phyloP scores from a whole-genome alignment of 495 filamentous ascomycete genomes.

The Xylaria acuta region DNA sequence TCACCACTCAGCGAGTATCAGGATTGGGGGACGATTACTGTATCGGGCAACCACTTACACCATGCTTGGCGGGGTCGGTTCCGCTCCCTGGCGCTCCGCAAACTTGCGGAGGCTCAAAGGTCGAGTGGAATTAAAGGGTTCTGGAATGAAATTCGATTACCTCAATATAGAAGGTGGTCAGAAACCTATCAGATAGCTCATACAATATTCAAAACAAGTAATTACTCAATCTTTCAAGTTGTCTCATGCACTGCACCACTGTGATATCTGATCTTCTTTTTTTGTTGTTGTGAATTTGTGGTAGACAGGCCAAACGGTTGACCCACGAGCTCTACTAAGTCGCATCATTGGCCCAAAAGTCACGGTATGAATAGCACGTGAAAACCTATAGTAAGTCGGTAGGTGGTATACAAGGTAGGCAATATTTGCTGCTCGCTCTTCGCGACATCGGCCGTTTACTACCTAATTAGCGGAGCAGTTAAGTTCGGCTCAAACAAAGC shows the following conservation, averaged over 20 bases:
- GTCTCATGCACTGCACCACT: slow-evolving; percentile 9
- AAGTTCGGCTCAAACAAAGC: neutral
- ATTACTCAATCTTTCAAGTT: slow-evolving; percentile 1
- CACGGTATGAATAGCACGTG: neutral
- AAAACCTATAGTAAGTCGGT: neutral
- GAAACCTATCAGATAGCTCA: slow-evolving; percentile 19
- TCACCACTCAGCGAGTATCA: slow-evolving; percentile 40
- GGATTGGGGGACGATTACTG: slow-evolving; percentile 37
- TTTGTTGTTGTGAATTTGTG: neutral
- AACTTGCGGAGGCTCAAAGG: slow-evolving; percentile 22
- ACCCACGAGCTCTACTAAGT: slow-evolving; percentile 8
- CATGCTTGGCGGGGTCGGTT: slow-evolving; percentile 32
- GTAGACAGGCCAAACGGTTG: neutral
- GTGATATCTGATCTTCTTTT: slow-evolving; percentile 3
- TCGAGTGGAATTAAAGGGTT: slow-evolving; percentile 25
- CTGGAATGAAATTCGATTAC: slow-evolving; percentile 8
- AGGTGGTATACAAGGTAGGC: neutral
- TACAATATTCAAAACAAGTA: slow-evolving; percentile 22
- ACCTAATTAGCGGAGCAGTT: slow-evolving; percentile 2
- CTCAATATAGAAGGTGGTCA: slow-evolving; percentile 22
- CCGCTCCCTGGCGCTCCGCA: slow-evolving; percentile 40
- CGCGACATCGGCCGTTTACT: slow-evolving; percentile 25
- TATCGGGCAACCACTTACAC: slow-evolving; percentile 36
- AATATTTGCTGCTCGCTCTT: slow-evolving; percentile 17
- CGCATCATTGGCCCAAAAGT: slow-evolving; percentile 13